A percentile compares a stretch with the other conserved stretches of the same genome.
These are phyloP conservation scores for Scedosporium minutisporum DNA, from an alignment of 2,329 filamentous ascomycete genomes.

Conservation along the genomic window DNA sequence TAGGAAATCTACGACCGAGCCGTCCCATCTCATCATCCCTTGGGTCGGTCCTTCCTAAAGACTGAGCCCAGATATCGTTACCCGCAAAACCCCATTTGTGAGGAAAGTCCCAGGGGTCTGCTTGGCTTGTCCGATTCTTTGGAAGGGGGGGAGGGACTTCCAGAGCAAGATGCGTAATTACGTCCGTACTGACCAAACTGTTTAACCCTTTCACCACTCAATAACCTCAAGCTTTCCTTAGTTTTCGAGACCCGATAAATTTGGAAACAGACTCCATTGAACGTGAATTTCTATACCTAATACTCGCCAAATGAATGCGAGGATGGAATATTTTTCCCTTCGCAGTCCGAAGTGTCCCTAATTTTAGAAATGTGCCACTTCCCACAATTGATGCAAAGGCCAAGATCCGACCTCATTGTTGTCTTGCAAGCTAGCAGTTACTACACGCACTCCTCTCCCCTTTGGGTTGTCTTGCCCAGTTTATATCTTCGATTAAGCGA, in stretches of 20 bases:
- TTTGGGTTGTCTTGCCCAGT: background rate
- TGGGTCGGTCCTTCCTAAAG: background rate
- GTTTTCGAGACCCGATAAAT: too few relatives aligned
- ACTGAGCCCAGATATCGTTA: background rate
- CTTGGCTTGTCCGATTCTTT: background rate
- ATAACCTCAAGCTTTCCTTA: too few relatives aligned
- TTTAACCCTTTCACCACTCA: too few relatives aligned
- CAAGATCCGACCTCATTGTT: background rate
- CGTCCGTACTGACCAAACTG: background rate
- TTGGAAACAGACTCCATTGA: too few relatives aligned
- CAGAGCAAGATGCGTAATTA: background rate
- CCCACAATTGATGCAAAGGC: background rate
- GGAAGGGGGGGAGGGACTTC: background rate
- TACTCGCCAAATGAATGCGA: too few relatives aligned
- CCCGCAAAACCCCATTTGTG: background rate
- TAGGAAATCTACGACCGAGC: conserved; percentile 6
- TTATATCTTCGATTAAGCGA: background rate
- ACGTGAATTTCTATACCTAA: too few relatives aligned
- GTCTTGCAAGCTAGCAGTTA: background rate
- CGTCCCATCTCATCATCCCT: background rate
- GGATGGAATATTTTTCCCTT: background rate
- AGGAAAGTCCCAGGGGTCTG: background rate
- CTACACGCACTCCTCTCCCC: background rate
- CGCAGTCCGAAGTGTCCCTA: background rate
- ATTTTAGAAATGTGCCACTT: background rate